Conservation (phyloP, 2,329 filamentous ascomycete genomes). For the Neonectria sp. region DNA sequence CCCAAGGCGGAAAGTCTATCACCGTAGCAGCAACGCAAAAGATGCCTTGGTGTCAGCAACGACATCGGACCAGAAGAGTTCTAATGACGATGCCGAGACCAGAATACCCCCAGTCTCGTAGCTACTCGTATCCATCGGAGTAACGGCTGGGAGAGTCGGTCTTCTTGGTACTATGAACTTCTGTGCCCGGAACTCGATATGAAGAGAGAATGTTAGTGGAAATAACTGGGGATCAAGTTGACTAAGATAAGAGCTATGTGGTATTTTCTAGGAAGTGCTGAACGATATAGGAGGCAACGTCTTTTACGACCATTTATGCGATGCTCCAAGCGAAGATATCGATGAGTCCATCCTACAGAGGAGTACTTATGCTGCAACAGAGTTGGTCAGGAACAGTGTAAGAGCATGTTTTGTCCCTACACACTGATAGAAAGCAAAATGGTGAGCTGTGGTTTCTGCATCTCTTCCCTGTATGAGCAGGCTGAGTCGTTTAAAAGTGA, state of each 20-base stretch:
- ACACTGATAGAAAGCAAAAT: not conserved
- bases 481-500: not conserved
- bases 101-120: not conserved
- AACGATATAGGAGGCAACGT: not conserved
- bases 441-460: not conserved
- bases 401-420: not conserved
- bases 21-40: not conserved
- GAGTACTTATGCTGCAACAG: no score
- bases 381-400: not conserved
- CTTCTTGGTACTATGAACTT: no score
- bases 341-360: not conserved
- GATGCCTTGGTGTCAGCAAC: not conserved
- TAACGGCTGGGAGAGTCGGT: not conserved
- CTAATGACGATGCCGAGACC: no score
- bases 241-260: no score
- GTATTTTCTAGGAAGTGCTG: not conserved
- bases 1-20: no score
- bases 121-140: no score
- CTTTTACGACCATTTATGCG: not conserved
- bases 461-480: not conserved
- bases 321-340: not conserved
- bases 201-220: no score
- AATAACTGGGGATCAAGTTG: no score
- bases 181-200: no score
- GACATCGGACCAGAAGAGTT: not conserved